A percentile compares a stretch with the other conserved stretches of the same genome.
Evolutionary conservation across 2,329 filamentous ascomycete species (phyloP).

Genomic region (Hysterium pulicare): DNA sequence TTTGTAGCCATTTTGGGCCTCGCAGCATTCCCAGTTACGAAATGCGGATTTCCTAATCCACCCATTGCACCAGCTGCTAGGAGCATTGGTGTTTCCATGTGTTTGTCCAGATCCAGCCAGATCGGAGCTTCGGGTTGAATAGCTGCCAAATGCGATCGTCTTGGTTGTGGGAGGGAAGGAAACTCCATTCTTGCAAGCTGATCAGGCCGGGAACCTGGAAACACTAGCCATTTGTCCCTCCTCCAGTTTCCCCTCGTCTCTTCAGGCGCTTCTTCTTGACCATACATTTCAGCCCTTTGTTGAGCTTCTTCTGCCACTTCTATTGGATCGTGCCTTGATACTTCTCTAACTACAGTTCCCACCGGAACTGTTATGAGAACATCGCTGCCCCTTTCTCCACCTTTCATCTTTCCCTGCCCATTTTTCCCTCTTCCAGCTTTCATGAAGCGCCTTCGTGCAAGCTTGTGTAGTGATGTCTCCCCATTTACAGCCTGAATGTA

Average conservation of each 20-base stretch:
- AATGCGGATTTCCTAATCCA: conserved; percentile 90
- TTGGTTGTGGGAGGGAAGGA: conserved; percentile 54
- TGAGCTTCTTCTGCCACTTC: conserved; percentile 58
- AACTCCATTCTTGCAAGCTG: conserved; percentile 60
- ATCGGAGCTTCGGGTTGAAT: conserved; percentile 72
- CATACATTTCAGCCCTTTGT: conserved; percentile 23
- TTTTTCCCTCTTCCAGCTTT: conserved; percentile 74
- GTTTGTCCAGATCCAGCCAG: conserved; percentile 55
- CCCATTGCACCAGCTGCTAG: conserved; percentile 85
- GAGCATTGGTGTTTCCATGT: conserved; percentile 79
- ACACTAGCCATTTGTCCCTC: conserved; percentile 78
- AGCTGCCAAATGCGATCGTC: conserved; percentile 57
- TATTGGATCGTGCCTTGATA: conserved; percentile 73
- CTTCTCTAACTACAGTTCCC: conserved; percentile 83
- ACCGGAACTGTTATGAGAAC: conserved; percentile 86
- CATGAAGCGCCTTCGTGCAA: conserved; percentile 71
- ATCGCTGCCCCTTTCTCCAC: conserved; percentile 81
- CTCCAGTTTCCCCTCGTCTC: conserved; percentile 39
- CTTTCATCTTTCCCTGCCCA: conserved; percentile 69
- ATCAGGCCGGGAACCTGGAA: conserved; percentile 75
- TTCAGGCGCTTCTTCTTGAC: conserved; percentile 28
- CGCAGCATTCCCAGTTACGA: conserved; percentile 69
- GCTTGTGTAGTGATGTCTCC: conserved; percentile 89
- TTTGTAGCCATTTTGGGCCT: conserved; percentile 85
- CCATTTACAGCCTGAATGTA: conserved; percentile 92